These are phyloP conservation scores for Xylariales sp. DNA, from an alignment of 2,329 filamentous ascomycete genomes.

Conservation along the genomic window DNA sequence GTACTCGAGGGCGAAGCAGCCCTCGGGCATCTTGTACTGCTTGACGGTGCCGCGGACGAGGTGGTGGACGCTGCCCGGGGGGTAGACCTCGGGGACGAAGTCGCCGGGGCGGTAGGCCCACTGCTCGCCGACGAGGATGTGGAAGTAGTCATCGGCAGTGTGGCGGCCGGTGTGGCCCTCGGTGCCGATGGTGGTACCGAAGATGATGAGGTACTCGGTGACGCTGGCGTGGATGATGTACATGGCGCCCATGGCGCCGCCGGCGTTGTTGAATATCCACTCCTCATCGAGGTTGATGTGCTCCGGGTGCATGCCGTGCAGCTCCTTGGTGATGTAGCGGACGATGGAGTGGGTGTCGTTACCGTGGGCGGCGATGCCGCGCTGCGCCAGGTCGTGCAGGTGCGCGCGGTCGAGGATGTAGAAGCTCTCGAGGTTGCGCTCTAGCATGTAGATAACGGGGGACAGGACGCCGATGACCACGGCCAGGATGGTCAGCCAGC, in stretches of 20 bases:
- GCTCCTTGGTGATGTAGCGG: constrained; percentile 63
- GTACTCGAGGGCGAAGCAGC: constrained; percentile 79
- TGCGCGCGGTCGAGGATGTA: constrained; percentile 72
- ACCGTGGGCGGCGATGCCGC: constrained; percentile 64
- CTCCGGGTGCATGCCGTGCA: constrained; percentile 46
- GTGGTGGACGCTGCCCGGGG: constrained; percentile 66
- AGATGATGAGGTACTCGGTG: constrained; percentile 88
- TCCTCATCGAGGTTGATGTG: constrained; percentile 70
- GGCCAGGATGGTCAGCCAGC: constrained; percentile 8
- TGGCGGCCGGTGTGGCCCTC: constrained; percentile 86
- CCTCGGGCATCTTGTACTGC: constrained; percentile 77
- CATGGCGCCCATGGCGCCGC: constrained; percentile 89
- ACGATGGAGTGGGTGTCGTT: constrained; percentile 71
- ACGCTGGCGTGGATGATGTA: constrained; percentile 84
- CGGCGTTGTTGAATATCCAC: constrained; percentile 91
- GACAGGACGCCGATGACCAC: constrained; percentile 32
- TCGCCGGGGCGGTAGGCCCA: constrained; percentile 67
- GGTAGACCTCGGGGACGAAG: constrained; percentile 67
- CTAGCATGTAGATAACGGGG: constrained; percentile 49
- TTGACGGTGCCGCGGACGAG: constrained; percentile 67
- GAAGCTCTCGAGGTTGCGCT: constrained; percentile 57
- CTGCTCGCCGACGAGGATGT: constrained; percentile 78
- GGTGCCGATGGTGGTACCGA: constrained; percentile 77
- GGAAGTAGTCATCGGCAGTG: constrained; percentile 92
- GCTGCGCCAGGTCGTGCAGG: constrained; percentile 63